Evolutionary conservation across 106 monocot genomes (phyloP).

Genomic region (Posidonia australis): DNA sequence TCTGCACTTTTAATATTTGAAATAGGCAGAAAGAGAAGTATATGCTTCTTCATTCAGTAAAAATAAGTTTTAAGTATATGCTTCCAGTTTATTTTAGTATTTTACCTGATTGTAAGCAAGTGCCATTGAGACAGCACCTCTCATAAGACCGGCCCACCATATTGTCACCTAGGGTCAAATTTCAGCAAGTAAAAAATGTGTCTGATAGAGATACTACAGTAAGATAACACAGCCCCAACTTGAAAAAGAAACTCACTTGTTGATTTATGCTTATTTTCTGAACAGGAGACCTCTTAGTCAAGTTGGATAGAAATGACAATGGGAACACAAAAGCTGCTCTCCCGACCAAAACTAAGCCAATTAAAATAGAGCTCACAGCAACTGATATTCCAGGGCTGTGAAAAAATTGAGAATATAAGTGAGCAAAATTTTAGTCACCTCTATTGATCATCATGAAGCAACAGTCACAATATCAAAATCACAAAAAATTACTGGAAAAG

Average conservation of each 20-base stretch:
- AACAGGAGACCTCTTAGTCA: constrained; percentile 40
- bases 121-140: constrained; percentile 98
- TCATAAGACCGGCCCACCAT: constrained; percentile 99
- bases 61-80: no score
- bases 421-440: background rate
- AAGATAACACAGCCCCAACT: background rate
- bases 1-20: no score
- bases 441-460: no score
- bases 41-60: no score
- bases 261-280: constrained; percentile 64
- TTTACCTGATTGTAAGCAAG: constrained; percentile 97
- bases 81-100: background rate
- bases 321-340: constrained; percentile 98
- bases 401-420: background rate
- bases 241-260: constrained; percentile 45
- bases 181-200: background rate
- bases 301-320: constrained; percentile 87
- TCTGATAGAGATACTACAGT: background rate
- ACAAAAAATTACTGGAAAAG: no score
- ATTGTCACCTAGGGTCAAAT: constrained; percentile 53
- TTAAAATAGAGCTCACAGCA: constrained; percentile 72
- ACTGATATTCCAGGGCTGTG: constrained; percentile 85
- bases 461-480: no score
- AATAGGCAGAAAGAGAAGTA: no score
- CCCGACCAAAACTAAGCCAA: constrained; percentile 74